Evolutionary conservation across 2,329 filamentous ascomycete genomes (phyloP).

Genomic region (Fusarium luffae): DNA sequence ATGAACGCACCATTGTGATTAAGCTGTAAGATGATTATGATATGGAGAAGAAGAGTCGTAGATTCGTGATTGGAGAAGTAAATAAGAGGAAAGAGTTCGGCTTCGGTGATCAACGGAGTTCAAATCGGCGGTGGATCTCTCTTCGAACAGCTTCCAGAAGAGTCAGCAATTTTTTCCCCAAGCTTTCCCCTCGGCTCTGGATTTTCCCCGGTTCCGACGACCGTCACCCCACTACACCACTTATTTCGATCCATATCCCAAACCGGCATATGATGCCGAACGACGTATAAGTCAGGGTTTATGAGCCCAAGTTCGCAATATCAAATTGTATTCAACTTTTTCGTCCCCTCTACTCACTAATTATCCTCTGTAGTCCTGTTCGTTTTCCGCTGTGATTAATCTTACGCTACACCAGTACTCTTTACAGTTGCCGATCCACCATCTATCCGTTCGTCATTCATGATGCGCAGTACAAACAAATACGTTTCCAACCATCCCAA

Average conservation of each 20-base stretch:
- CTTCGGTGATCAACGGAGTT: slow-evolving; percentile 42
- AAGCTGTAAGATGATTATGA: slow-evolving; percentile 12
- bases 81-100: slow-evolving; percentile 30
- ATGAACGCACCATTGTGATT: slow-evolving; percentile 48
- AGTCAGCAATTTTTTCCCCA: slow-evolving; percentile 52
- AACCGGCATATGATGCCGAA: slow-evolving; percentile 15
- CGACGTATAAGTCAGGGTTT: neutral
- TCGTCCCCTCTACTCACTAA: neutral
- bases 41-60: slow-evolving; percentile 30
- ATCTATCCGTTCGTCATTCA: slow-evolving; percentile 43
- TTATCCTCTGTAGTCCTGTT: neutral
- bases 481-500: slow-evolving; percentile 30
- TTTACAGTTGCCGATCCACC: slow-evolving; percentile 40
- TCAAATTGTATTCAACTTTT: slow-evolving; percentile 22
- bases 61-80: slow-evolving; percentile 32
- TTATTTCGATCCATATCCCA: slow-evolving; percentile 15
- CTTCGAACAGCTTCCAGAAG: slow-evolving; percentile 57
- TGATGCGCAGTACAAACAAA: slow-evolving; percentile 34
- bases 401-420: slow-evolving; percentile 12
- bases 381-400: slow-evolving; percentile 12
- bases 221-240: slow-evolving; percentile 8
- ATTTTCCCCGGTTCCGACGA: slow-evolving; percentile 52
- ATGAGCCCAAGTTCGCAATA: neutral
- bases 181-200: slow-evolving; percentile 43
- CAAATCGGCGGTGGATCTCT: slow-evolving; percentile 49